Percentiles rank a stretch among this genome's conserved stretches.
These are phyloP conservation scores for Elsinoe arachidis DNA, from an alignment of 2,329 filamentous ascomycete genomes.

Conservation along the genomic window DNA sequence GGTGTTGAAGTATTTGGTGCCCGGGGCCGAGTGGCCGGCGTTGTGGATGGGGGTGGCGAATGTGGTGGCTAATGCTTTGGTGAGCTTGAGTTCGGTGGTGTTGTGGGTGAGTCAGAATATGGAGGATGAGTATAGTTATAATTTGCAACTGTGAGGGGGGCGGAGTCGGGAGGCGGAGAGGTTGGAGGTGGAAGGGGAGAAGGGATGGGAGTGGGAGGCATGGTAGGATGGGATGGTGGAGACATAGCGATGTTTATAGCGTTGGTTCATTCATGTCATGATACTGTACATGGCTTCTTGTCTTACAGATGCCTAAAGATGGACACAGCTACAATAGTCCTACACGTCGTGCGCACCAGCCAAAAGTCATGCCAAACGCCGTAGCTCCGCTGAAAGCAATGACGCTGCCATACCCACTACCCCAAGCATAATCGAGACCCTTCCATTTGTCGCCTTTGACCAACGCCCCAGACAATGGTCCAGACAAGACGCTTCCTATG, in stretches of 20 bases:
- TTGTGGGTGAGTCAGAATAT: conserved; percentile 66
- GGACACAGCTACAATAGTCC: neutral
- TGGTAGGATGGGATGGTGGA: neutral
- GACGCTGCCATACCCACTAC: conserved; percentile 34
- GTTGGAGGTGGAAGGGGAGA: neutral
- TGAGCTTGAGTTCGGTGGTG: conserved; percentile 59
- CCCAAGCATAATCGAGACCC: conserved; percentile 33
- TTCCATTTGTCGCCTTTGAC: conserved; percentile 30
- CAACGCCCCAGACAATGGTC: conserved; percentile 43
- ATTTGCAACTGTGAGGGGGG: conserved; percentile 47
- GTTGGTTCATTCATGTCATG: conserved; percentile 1
- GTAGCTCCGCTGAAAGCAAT: conserved; percentile 37
- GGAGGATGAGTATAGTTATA: conserved; percentile 65
- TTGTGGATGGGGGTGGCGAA: conserved; percentile 61
- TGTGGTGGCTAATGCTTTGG: conserved; percentile 53
- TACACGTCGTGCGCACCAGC: conserved; percentile 17
- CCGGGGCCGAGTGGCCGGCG: conserved; percentile 50
- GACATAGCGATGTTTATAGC: conserved; percentile 7
- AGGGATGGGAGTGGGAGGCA: neutral
- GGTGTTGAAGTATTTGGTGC: conserved; percentile 59
- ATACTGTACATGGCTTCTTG: neutral
- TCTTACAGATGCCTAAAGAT: neutral
- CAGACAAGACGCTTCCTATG: conserved; percentile 43
- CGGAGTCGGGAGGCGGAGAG: neutral
- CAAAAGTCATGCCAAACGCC: conserved; percentile 25